Evolutionary conservation across 768 basidiomycete genomes (phyloP).

Genomic region (Lactarius hengduanensis): DNA sequence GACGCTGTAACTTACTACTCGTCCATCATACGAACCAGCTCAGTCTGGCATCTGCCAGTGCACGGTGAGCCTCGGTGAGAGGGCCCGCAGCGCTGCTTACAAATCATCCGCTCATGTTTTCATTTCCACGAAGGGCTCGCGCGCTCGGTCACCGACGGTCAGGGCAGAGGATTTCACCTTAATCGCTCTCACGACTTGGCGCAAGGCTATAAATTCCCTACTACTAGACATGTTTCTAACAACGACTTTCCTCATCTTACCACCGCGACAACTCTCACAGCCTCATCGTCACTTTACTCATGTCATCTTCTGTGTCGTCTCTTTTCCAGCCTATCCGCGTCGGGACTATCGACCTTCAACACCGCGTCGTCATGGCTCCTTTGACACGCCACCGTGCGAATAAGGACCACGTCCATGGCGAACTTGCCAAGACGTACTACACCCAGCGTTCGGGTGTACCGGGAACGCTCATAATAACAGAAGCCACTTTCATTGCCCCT

Average conservation of each 20-base stretch:
- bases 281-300: constrained; percentile 1
- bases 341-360: constrained; percentile 43
- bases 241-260: not conserved
- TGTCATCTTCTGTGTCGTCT: constrained; percentile 11
- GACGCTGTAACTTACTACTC: no score
- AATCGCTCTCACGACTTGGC: not conserved
- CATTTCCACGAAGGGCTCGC: no score
- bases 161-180: not conserved
- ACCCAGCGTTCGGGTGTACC: constrained; percentile 45
- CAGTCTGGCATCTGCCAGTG: no score
- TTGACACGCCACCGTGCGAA: constrained; percentile 48
- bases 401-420: constrained; percentile 37
- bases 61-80: no score
- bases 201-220: not conserved
- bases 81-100: no score
- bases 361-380: constrained; percentile 56
- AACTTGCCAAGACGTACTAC: constrained; percentile 48
- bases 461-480: constrained; percentile 56
- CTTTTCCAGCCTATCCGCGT: constrained; percentile 51
- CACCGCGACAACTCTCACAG: not conserved
- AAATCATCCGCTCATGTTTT: no score
- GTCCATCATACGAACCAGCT: no score
- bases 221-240: not conserved
- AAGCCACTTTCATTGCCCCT: constrained; percentile 53
- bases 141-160: no score